These are phyloP conservation scores for Mentha longifolia DNA, from an alignment of 257 asterid genomes.

Conservation along the genomic window DNA sequence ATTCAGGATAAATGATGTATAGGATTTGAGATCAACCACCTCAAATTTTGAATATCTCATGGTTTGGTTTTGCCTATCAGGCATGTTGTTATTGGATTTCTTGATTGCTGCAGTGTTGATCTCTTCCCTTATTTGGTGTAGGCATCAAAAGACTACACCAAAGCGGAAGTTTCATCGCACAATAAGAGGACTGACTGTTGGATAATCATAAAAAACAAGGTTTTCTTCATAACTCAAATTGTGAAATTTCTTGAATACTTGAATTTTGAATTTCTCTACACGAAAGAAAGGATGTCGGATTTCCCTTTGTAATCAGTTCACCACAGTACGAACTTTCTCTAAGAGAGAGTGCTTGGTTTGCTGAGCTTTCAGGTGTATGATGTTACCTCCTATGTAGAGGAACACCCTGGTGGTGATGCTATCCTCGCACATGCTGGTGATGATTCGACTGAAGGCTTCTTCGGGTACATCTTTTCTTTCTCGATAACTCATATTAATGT, in stretches of 20 bases:
- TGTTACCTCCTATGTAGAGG: conserved; percentile 92
- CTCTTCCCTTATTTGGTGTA: conserved; percentile 27
- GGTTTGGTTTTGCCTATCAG: not conserved
- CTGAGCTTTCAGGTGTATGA: conserved; percentile 70
- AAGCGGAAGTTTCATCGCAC: conserved; percentile 73
- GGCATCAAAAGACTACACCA: conserved; percentile 66
- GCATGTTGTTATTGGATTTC: not conserved
- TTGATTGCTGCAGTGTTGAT: not conserved
- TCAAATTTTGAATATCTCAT: not conserved
- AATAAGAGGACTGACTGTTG: conserved; percentile 91
- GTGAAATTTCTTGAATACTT: conserved; percentile 1
- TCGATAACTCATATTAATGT: not conserved
- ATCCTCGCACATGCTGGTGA: conserved; percentile 89
- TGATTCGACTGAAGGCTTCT: conserved; percentile 93
- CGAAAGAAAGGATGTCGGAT: not conserved
- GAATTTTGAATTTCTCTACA: not conserved
- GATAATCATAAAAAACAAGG: conserved; percentile 96
- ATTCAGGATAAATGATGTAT: not conserved
- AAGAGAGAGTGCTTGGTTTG: not conserved
- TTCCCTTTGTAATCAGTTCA: conserved; percentile 13
- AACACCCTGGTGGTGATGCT: conserved; percentile 99
- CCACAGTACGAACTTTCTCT: conserved; percentile 16
- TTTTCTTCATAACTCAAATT: conserved; percentile 30
- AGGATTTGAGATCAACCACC: not conserved
- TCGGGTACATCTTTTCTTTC: conserved; percentile 50